These are phyloP conservation scores for Inga laurina DNA, from an alignment of 306 rosid species.

Conservation along the genomic window DNA sequence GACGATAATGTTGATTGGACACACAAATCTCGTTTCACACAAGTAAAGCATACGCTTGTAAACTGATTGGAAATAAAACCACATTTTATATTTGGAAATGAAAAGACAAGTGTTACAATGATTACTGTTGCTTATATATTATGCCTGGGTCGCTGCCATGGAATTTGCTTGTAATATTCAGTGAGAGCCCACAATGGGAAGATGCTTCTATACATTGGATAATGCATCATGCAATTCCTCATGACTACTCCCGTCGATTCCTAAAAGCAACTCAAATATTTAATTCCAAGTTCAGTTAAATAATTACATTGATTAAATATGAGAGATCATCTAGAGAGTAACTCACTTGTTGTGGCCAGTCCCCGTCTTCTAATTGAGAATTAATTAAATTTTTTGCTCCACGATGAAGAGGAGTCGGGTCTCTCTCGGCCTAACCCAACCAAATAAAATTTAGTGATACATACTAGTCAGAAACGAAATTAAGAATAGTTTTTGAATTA, in stretches of 20 bases:
- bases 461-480: not conserved
- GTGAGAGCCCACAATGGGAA: slow-evolving; percentile 78
- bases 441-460: not conserved
- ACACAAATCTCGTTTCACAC: too few species aligned
- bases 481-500: too few species aligned
- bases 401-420: slow-evolving; percentile 55
- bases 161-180: slow-evolving; percentile 61
- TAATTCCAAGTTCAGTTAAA: not conserved
- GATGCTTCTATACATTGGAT: slow-evolving; percentile 62
- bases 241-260: slow-evolving; percentile 63
- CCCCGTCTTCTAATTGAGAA: slow-evolving; percentile 64
- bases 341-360: slow-evolving; percentile 66
- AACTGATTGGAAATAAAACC: too few species aligned
- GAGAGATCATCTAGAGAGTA: not conserved
- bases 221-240: slow-evolving; percentile 65
- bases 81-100: too few species aligned
- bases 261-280: not conserved
- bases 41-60: too few species aligned
- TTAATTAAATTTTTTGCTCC: slow-evolving; percentile 60
- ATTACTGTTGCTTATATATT: too few species aligned
- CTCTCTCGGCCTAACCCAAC: slow-evolving; percentile 36
- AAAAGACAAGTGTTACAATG: too few species aligned
- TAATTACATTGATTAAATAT: not conserved
- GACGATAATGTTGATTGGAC: too few species aligned
- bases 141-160: not conserved